These are phyloP conservation scores for Candida neerlandica DNA, from an alignment of 1,139 yeast genomes.

Conservation along the genomic window DNA sequence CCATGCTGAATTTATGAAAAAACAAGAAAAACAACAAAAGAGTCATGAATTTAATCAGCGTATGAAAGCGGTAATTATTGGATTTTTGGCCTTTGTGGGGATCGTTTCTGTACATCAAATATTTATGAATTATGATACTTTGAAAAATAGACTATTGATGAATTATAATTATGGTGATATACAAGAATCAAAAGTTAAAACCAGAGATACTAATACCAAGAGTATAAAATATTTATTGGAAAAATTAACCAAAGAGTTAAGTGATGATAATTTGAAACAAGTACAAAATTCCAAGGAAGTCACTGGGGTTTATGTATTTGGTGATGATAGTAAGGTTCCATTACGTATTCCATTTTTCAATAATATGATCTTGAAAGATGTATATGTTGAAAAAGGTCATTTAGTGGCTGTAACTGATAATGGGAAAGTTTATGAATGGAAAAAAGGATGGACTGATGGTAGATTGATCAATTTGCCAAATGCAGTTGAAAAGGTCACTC, in stretches of 20 bases:
- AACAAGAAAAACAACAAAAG: constrained; percentile 25
- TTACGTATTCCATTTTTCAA: constrained; percentile 66
- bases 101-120: constrained; percentile 42
- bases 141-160: constrained; percentile 24
- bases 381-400: constrained; percentile 50
- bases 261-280: constrained; percentile 23
- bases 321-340: constrained; percentile 52
- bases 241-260: constrained; percentile 35
- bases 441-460: constrained; percentile 34
- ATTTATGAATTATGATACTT: constrained; percentile 43
- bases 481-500: constrained; percentile 50
- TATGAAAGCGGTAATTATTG: constrained; percentile 37
- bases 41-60: constrained; percentile 36
- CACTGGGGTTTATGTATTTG: constrained; percentile 44
- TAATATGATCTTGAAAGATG: constrained; percentile 56
- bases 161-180: constrained; percentile 34
- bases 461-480: constrained; percentile 36
- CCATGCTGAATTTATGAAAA: constrained; percentile 29
- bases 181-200: constrained; percentile 28
- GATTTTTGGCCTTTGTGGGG: constrained; percentile 33
- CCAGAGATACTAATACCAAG: constrained; percentile 32
- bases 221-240: constrained; percentile 26
- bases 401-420: constrained; percentile 65
- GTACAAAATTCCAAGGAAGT: constrained; percentile 28
- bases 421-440: constrained; percentile 81